These are phyloP conservation scores for Turritis glabra DNA, from an alignment of 345 rosid genomes.

Conservation along the genomic window DNA sequence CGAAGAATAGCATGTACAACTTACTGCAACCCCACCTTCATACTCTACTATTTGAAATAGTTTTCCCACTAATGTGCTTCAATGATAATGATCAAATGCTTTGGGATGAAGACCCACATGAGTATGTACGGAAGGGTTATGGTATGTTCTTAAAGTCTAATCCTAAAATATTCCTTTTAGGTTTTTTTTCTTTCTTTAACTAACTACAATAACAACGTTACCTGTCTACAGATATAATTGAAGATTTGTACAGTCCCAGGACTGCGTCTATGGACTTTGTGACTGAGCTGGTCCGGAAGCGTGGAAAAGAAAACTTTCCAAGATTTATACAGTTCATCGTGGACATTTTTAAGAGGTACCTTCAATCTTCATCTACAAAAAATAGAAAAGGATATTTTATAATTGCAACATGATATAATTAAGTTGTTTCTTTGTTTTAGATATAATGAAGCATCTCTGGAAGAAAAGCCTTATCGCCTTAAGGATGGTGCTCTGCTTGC, in stretches of 20 bases:
- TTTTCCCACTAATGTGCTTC: constrained; percentile 98
- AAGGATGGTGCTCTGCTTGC: constrained; percentile 99
- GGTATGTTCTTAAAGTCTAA: constrained; percentile 57
- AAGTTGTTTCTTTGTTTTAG: constrained; percentile 45
- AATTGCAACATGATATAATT: not conserved
- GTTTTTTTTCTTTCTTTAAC: no score
- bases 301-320: constrained; percentile 88
- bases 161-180: not conserved
- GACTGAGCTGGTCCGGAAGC: constrained; percentile 92
- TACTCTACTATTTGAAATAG: constrained; percentile 87
- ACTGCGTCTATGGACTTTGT: constrained; percentile 99
- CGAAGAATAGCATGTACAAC: constrained; percentile 82
- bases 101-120: constrained; percentile 99
- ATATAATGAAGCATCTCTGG: constrained; percentile 72
- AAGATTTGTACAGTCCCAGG: constrained; percentile 98
- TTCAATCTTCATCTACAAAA: constrained; percentile 13
- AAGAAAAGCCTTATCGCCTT: constrained; percentile 78
- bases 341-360: constrained; percentile 74
- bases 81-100: constrained; percentile 96
- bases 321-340: constrained; percentile 80
- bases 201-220: not conserved
- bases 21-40: constrained; percentile 85
- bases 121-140: constrained; percentile 99
- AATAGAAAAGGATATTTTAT: not conserved
- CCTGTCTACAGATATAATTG: constrained; percentile 80